A percentile compares a stretch with the other conserved stretches of the same genome.
Evolutionary conservation across 108 stramenopile species (phyloP).

Genomic region (Skeletonema grethae): DNA sequence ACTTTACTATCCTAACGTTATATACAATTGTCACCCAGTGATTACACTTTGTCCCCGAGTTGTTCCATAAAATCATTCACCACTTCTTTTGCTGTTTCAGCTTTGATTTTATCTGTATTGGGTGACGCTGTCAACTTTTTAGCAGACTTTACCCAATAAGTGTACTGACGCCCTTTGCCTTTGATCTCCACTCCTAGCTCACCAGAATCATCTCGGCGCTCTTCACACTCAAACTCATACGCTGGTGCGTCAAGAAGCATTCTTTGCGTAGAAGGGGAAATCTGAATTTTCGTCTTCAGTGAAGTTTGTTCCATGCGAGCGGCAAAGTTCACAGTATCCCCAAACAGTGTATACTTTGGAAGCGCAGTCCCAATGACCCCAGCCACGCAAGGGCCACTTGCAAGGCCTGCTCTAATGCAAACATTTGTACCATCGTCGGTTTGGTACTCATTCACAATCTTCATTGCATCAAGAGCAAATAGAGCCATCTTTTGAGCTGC

Average conservation of each 20-base stretch:
- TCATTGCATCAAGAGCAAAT: slow-evolving; percentile 49
- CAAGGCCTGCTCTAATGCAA: slow-evolving; percentile 49
- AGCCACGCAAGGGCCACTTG: slow-evolving; percentile 54
- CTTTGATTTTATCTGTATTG: too few species aligned
- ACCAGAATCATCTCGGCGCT: slow-evolving; percentile 25
- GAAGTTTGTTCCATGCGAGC: slow-evolving; percentile 62
- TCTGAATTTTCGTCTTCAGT: slow-evolving; percentile 37
- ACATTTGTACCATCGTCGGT: slow-evolving; percentile 33
- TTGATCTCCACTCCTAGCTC: slow-evolving; percentile 44
- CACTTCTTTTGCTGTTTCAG: too few species aligned
- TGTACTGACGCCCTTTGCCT: slow-evolving; percentile 46
- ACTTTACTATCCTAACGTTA: not conserved
- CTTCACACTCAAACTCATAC: slow-evolving; percentile 32
- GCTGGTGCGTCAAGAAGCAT: slow-evolving; percentile 41
- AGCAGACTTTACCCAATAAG: slow-evolving; percentile 40
- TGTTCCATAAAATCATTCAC: not conserved
- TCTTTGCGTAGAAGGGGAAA: slow-evolving; percentile 26
- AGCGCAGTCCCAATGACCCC: slow-evolving; percentile 54
- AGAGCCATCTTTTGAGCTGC: slow-evolving; percentile 42
- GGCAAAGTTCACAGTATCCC: slow-evolving; percentile 65
- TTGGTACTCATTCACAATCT: slow-evolving; percentile 21
- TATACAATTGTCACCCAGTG: not conserved
- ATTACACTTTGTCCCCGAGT: not conserved
- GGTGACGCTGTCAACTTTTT: slow-evolving; percentile 8
- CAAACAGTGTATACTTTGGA: slow-evolving; percentile 58